These are phyloP conservation scores for Pythium rhizo-oryzae DNA, from an alignment of 352 stramenopile genomes.

Conservation along the genomic window DNA sequence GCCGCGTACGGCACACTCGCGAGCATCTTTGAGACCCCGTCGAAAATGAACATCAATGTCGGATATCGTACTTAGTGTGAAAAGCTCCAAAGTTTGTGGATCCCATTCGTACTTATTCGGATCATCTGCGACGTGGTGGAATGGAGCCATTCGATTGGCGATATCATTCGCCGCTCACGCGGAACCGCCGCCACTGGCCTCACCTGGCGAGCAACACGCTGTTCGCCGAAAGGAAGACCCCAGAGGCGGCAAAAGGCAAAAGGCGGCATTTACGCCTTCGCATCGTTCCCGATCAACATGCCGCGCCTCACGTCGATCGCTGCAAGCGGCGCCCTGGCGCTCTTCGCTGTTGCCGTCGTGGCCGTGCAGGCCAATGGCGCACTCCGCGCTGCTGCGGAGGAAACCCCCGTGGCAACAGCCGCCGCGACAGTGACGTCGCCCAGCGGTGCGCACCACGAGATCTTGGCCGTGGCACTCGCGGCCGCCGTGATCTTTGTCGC, in stretches of 20 bases:
- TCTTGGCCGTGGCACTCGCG: constrained; percentile 49
- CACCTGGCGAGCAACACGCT: neutral
- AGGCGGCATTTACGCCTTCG: neutral
- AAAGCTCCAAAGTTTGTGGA: neutral
- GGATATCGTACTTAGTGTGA: constrained; percentile 16
- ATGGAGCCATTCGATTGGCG: constrained; percentile 25
- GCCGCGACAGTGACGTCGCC: neutral
- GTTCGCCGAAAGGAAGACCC: neutral
- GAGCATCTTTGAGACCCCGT: constrained; percentile 42
- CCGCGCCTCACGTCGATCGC: neutral
- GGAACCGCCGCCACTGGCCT: neutral
- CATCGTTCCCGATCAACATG: neutral
- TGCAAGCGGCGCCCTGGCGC: neutral
- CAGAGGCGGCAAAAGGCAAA: neutral
- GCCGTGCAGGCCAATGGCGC: neutral
- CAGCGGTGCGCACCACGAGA: constrained; percentile 35
- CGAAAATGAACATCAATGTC: neutral
- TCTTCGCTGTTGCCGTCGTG: neutral
- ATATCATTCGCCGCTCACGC: neutral
- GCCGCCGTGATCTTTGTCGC: constrained; percentile 85
- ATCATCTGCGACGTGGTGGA: constrained; percentile 23
- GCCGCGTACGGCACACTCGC: constrained; percentile 60
- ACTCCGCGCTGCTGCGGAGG: neutral
- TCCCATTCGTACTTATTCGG: neutral
- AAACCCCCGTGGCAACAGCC: neutral